A percentile compares a stretch with the other conserved stretches of the same genome.
Conservation (phyloP, 805 yeast genomes). For the Ogataea methylovora region DNA sequence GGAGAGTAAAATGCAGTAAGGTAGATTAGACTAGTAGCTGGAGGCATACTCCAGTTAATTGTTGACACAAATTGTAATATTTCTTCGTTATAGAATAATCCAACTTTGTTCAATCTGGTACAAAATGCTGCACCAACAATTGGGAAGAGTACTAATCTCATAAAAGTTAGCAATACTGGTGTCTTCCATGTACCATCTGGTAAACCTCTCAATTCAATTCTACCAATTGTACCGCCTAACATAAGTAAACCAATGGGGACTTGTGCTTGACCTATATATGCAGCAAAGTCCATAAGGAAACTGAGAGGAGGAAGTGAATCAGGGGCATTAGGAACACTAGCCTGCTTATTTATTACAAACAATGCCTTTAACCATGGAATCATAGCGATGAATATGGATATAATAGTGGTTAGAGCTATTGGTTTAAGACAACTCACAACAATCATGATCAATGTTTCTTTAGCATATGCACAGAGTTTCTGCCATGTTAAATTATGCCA, state of each 20-base stretch:
- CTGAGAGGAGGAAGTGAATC: constrained; percentile 79
- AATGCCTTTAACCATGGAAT: constrained; percentile 80
- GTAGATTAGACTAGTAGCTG: constrained; percentile 83
- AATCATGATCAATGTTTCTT: neutral
- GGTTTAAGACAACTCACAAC: constrained; percentile 56
- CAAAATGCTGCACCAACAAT: constrained; percentile 67
- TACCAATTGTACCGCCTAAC: constrained; percentile 82
- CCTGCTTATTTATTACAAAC: constrained; percentile 44
- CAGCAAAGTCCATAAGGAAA: constrained; percentile 73
- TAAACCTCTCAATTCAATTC: constrained; percentile 52
- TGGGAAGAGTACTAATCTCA: constrained; percentile 65
- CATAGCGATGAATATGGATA: constrained; percentile 63
- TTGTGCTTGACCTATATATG: constrained; percentile 78
- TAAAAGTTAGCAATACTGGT: constrained; percentile 45
- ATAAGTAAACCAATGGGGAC: constrained; percentile 82
- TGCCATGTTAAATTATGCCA: neutral
- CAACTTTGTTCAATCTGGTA: constrained; percentile 50
- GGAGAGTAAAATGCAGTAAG: constrained; percentile 85
- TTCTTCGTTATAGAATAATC: constrained; percentile 55
- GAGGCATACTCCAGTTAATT: constrained; percentile 73
- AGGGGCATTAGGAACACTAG: constrained; percentile 66
- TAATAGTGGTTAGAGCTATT: constrained; percentile 60
- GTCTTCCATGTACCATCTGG: constrained; percentile 71
- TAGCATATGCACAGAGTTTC: neutral
- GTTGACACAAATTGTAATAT: constrained; percentile 68